These are phyloP conservation scores for Karstenula rhodostoma DNA, from an alignment of 2,329 filamentous ascomycete genomes.

Conservation along the genomic window DNA sequence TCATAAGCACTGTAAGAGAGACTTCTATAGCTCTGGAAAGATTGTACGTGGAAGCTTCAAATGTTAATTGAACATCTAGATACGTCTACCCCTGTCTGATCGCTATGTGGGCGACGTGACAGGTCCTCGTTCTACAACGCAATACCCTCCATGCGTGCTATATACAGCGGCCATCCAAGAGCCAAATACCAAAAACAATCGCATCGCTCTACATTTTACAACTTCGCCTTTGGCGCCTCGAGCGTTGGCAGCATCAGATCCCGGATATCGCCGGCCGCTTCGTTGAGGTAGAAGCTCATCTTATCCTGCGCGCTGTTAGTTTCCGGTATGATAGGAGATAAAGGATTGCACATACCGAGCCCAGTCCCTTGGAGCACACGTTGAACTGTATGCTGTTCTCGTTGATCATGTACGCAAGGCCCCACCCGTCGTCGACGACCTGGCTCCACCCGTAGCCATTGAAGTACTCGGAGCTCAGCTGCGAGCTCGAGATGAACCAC, in stretches of 20 bases:
- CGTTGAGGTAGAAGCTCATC: constrained; percentile 96
- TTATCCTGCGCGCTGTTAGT: constrained; percentile 62
- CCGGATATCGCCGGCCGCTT: constrained; percentile 88
- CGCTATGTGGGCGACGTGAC: neutral
- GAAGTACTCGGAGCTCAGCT: constrained; percentile 95
- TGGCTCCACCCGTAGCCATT: constrained; percentile 99
- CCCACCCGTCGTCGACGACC: constrained; percentile 94
- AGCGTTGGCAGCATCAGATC: constrained; percentile 84
- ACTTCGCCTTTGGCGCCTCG: constrained; percentile 83
- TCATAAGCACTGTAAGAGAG: too few relatives aligned
- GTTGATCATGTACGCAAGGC: constrained; percentile 99
- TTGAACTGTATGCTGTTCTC: constrained; percentile 99
- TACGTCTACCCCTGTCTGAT: neutral
- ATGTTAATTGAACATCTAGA: neutral
- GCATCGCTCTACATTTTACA: constrained; percentile 62
- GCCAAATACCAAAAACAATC: neutral
- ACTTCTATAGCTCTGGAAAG: too few relatives aligned
- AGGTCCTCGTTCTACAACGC: neutral
- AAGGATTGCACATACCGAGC: constrained; percentile 61
- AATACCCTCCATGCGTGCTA: neutral
- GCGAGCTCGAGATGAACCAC: constrained; percentile 89
- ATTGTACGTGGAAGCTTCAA: too few relatives aligned
- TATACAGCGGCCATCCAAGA: neutral
- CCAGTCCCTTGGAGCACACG: constrained; percentile 91
- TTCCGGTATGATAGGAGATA: neutral